Percentiles rank a stretch among this genome's conserved stretches.
These are phyloP conservation scores for Fusarium drepaniforme DNA, from an alignment of 2,329 filamentous ascomycete genomes.

Conservation along the genomic window DNA sequence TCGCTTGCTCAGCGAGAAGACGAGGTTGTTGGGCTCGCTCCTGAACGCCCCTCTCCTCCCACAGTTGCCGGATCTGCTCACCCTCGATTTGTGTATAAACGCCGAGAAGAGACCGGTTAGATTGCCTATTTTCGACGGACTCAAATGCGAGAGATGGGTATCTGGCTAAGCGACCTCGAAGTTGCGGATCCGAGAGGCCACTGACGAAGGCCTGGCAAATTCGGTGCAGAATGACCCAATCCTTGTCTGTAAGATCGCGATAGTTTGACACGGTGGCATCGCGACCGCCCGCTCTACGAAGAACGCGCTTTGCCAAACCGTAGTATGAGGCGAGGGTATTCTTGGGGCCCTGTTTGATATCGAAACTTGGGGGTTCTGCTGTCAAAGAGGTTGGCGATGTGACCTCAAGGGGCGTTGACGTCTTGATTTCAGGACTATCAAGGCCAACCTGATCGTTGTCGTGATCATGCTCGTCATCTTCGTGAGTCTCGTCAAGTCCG, in stretches of 20 bases:
- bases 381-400: conserved; percentile 33
- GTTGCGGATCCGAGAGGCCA: conserved; percentile 61
- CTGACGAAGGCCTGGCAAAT: conserved; percentile 66
- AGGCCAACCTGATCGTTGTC: conserved; percentile 41
- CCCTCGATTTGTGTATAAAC: conserved; percentile 68
- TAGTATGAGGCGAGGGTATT: conserved; percentile 62
- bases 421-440: conserved; percentile 4
- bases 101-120: conserved; percentile 64
- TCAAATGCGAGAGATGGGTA: conserved; percentile 62
- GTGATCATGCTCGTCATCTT: conserved; percentile 52
- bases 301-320: conserved; percentile 59
- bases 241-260: conserved; percentile 55
- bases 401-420: conserved; percentile 29
- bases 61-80: conserved; percentile 62
- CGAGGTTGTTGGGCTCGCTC: conserved; percentile 33
- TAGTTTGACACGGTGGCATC: conserved; percentile 63
- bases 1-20: conserved; percentile 47
- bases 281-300: conserved; percentile 62
- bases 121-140: conserved; percentile 39
- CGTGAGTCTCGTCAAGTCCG: conserved; percentile 55
- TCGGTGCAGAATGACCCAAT: conserved; percentile 63
- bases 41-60: conserved; percentile 42
- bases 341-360: conserved; percentile 57
- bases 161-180: conserved; percentile 58
- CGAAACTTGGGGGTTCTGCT: conserved; percentile 38